These are phyloP conservation scores for Pythium sp. DNA, from an alignment of 352 stramenopile genomes.

Conservation along the genomic window DNA sequence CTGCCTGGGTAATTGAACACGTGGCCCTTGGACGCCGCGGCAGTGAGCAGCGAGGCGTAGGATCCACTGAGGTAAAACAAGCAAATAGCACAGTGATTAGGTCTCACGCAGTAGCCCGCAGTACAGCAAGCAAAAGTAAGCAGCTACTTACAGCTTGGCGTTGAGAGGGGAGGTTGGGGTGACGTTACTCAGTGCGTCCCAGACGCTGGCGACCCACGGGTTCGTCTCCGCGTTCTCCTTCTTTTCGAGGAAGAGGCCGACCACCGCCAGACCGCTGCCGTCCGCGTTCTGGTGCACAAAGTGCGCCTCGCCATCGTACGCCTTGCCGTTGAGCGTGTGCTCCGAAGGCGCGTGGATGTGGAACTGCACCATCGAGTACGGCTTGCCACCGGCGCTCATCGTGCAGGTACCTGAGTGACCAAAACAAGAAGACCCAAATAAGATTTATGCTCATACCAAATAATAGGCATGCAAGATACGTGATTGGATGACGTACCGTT, in stretches of 20 bases:
- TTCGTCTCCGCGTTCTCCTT: slow-evolving; percentile 11
- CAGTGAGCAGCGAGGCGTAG: slow-evolving; percentile 6
- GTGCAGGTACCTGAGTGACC: slow-evolving; percentile 12
- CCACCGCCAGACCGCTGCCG: slow-evolving; percentile 20
- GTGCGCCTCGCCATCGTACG: slow-evolving; percentile 34
- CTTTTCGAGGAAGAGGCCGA: slow-evolving; percentile 23
- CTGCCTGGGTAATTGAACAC: slow-evolving; percentile 28
- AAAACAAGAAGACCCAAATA: background rate
- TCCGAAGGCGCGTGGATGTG: slow-evolving; percentile 38
- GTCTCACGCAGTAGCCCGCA: background rate
- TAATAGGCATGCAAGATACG: background rate
- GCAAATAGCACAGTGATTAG: background rate
- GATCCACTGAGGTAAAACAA: background rate
- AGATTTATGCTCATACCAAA: background rate
- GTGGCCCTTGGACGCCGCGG: background rate
- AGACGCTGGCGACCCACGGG: slow-evolving; percentile 12
- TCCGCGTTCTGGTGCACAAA: slow-evolving; percentile 32
- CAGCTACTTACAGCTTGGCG: slow-evolving; percentile 10
- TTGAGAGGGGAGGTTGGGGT: background rate
- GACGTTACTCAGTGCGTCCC: slow-evolving; percentile 2
- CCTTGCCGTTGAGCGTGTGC: slow-evolving; percentile 39
- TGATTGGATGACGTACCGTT: slow-evolving; percentile 1
- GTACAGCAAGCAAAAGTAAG: no score
- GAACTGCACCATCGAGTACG: slow-evolving; percentile 26
- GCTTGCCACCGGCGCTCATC: slow-evolving; percentile 15